A percentile compares a stretch with the other conserved stretches of the same genome.
Evolutionary conservation across 148 eudicot species (phyloP).

Genomic region (Polygonum maritimum): DNA sequence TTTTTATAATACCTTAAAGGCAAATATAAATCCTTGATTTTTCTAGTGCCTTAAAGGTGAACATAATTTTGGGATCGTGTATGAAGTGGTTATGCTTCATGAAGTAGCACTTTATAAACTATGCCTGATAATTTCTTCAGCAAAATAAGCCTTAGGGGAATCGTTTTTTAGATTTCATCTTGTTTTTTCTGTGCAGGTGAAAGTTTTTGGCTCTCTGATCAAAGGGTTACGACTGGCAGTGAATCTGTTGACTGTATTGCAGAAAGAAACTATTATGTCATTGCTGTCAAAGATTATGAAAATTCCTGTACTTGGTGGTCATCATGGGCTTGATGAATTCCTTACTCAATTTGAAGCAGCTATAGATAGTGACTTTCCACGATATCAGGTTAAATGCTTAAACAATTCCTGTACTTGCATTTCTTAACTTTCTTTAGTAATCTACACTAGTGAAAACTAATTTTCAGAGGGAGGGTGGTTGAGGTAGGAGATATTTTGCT

Average conservation of each 20-base stretch:
- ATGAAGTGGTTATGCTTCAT: not conserved
- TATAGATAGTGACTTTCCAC: constrained; percentile 85
- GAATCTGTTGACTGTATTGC: constrained; percentile 47
- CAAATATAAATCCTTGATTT: not conserved
- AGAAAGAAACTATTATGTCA: constrained; percentile 32
- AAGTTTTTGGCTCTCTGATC: constrained; percentile 70
- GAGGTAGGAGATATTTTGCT: not conserved
- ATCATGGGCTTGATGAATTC: constrained; percentile 57
- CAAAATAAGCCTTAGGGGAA: not conserved
- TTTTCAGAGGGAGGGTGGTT: not conserved
- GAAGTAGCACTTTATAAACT: not conserved
- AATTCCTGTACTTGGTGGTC: constrained; percentile 58
- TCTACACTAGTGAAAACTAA: not conserved
- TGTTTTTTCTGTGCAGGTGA: constrained; percentile 44
- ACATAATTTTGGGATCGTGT: not conserved
- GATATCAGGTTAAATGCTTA: constrained; percentile 58
- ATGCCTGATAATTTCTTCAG: not conserved
- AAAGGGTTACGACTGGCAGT: constrained; percentile 75
- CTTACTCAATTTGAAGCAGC: constrained; percentile 91
- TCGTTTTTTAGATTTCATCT: not conserved
- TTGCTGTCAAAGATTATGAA: constrained; percentile 45
- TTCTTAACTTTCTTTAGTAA: not conserved
- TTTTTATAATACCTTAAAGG: not conserved
- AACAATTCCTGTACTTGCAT: not conserved
- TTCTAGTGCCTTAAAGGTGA: not conserved